These are phyloP conservation scores for Kuraishia piskuri DNA, from an alignment of 805 yeast species.

Conservation along the genomic window DNA sequence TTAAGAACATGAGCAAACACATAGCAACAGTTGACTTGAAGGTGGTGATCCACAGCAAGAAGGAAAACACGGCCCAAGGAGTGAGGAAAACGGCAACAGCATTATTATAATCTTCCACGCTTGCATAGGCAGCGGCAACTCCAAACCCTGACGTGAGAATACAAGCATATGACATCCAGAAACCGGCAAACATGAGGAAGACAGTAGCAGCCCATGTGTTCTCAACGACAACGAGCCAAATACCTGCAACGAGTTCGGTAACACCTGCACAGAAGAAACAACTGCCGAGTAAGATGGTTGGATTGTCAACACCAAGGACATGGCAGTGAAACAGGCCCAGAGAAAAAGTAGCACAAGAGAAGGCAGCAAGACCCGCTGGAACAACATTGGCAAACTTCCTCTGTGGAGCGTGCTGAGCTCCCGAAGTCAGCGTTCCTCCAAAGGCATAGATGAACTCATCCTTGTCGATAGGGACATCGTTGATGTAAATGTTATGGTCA, in stretches of 20 bases:
- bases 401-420: constrained; percentile 21
- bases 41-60: constrained; percentile 35
- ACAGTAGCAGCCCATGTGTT: constrained; percentile 51
- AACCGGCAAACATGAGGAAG: constrained; percentile 44
- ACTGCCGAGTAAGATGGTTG: constrained; percentile 36
- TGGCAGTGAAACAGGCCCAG: constrained; percentile 37
- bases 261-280: constrained; percentile 41
- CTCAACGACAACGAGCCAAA: constrained; percentile 40
- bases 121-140: constrained; percentile 28
- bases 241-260: constrained; percentile 40
- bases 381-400: constrained; percentile 36
- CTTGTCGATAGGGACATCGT: constrained; percentile 33
- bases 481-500: constrained; percentile 31
- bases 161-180: constrained; percentile 43
- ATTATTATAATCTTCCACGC: constrained; percentile 27
- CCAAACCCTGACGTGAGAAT: constrained; percentile 36
- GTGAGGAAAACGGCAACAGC: constrained; percentile 40
- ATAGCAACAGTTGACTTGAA: constrained; percentile 39
- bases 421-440: constrained; percentile 47
- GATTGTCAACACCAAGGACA: constrained; percentile 34
- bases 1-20: constrained; percentile 28
- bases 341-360: constrained; percentile 36
- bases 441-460: constrained; percentile 55
- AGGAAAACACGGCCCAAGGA: constrained; percentile 46
- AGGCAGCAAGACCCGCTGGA: constrained; percentile 45